These are phyloP conservation scores for Chlorociboria aeruginascens DNA, from an alignment of 495 filamentous ascomycete species.

Conservation along the genomic window DNA sequence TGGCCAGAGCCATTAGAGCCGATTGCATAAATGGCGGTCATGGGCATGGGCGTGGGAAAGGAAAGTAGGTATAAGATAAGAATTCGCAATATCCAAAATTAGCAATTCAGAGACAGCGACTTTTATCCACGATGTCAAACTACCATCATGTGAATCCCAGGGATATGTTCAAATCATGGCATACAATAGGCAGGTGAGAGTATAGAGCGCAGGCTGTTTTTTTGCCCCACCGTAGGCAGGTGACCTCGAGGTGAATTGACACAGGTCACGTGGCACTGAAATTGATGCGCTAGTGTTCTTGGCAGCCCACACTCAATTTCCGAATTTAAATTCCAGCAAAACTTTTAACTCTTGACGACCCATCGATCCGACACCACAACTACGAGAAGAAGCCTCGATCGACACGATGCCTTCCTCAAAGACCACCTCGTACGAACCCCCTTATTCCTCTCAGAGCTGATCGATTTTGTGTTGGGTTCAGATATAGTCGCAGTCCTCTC, in stretches of 20 bases:
- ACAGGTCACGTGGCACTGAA: too few species aligned
- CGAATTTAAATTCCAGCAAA: not conserved
- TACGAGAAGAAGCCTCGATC: too few species aligned
- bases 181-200: too few species aligned
- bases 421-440: slow-evolving; percentile 46
- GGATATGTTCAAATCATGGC: too few species aligned
- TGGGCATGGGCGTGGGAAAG: slow-evolving; percentile 10
- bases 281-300: not conserved
- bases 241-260: too few species aligned
- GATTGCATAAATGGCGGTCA: slow-evolving; percentile 57
- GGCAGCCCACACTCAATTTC: not conserved
- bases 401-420: slow-evolving; percentile 39
- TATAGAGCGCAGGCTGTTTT: too few species aligned
- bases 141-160: not conserved
- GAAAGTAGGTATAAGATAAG: too few species aligned
- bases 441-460: slow-evolving; percentile 30
- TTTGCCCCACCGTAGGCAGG: too few species aligned
- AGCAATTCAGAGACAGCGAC: not conserved
- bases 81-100: not conserved
- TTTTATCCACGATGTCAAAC: slow-evolving; percentile 5
- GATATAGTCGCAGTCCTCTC: slow-evolving; percentile 66
- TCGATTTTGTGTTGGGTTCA: slow-evolving; percentile 37
- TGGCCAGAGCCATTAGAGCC: slow-evolving; percentile 89
- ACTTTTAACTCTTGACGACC: slow-evolving; percentile 15
- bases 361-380: slow-evolving; percentile 21